Base-by-base conservation (phyloP, 345 rosid species). In the Acer yangbiense region DNA sequence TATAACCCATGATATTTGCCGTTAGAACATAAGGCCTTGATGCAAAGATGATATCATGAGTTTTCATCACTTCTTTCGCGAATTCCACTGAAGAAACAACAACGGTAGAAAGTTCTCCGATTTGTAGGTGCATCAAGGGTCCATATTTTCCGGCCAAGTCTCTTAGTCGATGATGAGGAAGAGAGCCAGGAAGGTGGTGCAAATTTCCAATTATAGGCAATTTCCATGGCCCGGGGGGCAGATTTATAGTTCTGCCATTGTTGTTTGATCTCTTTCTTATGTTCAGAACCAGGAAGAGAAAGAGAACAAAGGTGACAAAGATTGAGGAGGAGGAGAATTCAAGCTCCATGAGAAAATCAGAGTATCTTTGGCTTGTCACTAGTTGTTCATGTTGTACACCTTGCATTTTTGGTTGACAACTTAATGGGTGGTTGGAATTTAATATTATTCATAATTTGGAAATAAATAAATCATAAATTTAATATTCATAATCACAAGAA, bases 191-290 rank as follows among this genome's bases (percentile, higher is more conserved):
- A 0, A 84, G 65, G 29, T 78, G 80, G 66, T 79, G 87, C 41
- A 83, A 2, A 57, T 82, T 87, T 6, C 89, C 89, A 3, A 84
- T 52, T 3, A 87, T 0, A 39, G 87, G 87, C 3, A 84, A 71
- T 46, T 75, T 80, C 80, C 29, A 27, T 27, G 29, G 29, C 29
- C 29, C 29, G 29, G 29, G 29, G 29, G 29, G 29, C 29, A 27
- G 29, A 27, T 27, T 27, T 27, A 27, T 27, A 27, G 29, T 27
- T 27, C 29, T 27, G 29, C 29, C 29, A 27, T 27, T 27, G 2
- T 27, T 27, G 29, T 27, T 27, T 27, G 29, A 27, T 27, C 29
- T 27, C 29, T 27, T 27, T 27, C 29, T 27, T 27, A 27, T 27
- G 1, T 11, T 50, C 1, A 67, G 52, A 5, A n/a, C 54, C 70